phyloP scores from a whole-genome alignment of 1,284 basidiomycete genomes.

The Mixia osmundae region DNA sequence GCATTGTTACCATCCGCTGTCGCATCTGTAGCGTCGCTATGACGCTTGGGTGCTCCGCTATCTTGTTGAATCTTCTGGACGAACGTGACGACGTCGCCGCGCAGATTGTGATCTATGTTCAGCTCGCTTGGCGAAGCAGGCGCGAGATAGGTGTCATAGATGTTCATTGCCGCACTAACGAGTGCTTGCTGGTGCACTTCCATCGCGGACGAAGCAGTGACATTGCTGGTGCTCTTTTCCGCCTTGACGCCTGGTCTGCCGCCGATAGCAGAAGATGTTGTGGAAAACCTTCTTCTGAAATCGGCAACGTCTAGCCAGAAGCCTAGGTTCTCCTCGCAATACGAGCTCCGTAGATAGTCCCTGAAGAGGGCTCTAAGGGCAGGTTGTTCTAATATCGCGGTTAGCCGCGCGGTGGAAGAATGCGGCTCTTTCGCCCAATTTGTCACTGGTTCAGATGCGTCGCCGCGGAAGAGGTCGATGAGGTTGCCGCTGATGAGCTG shows the following conservation, averaged over 20 bases:
- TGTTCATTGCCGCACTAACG: constrained; percentile 79
- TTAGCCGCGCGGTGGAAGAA: constrained; percentile 47
- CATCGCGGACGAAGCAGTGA: constrained; percentile 37
- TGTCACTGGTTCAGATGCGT: constrained; percentile 7
- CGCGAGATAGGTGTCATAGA: constrained; percentile 85
- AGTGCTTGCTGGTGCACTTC: constrained; percentile 88
- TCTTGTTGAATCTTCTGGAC: constrained; percentile 44
- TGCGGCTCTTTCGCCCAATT: constrained; percentile 27
- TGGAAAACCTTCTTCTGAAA: constrained; percentile 85
- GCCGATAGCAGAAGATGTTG: constrained; percentile 66
- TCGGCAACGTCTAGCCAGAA: constrained; percentile 97
- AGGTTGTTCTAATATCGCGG: constrained; percentile 81
- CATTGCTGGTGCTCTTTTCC: background rate
- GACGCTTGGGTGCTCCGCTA: constrained; percentile 8
- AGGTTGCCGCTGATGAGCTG: constrained; percentile 1
- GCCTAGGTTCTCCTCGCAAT: constrained; percentile 91
- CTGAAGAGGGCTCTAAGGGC: constrained; percentile 72
- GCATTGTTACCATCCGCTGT: background rate
- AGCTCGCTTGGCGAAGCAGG: constrained; percentile 85
- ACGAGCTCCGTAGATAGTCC: constrained; percentile 78
- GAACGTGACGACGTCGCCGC: constrained; percentile 80
- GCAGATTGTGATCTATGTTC: constrained; percentile 90
- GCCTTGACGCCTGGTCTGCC: constrained; percentile 42
- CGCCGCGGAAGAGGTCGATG: constrained; percentile 13
- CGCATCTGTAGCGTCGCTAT: background rate